Conservation (phyloP, 345 rosid species). For the Carallia pectinifolia region DNA sequence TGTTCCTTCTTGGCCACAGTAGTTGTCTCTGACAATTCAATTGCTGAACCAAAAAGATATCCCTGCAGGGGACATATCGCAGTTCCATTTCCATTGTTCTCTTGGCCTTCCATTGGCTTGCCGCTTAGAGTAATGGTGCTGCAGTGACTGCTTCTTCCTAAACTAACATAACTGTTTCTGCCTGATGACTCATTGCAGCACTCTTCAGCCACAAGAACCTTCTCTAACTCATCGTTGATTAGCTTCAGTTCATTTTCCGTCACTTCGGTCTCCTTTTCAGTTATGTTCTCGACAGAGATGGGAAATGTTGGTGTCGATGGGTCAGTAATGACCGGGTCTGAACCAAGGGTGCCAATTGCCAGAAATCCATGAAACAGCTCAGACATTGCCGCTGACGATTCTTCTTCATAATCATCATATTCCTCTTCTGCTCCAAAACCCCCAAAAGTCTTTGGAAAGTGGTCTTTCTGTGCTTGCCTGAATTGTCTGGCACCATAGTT, state of each 20-base stretch:
- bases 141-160: slow-evolving; percentile 73
- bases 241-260: slow-evolving; percentile 71
- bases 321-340: slow-evolving; percentile 39
- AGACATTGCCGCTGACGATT: slow-evolving; percentile 44
- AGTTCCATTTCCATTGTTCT: slow-evolving; percentile 44
- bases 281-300: slow-evolving; percentile 55
- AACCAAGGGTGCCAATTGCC: slow-evolving; percentile 76
- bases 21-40: slow-evolving; percentile 58
- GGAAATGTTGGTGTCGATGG: slow-evolving; percentile 74
- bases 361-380: slow-evolving; percentile 79
- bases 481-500: slow-evolving; percentile 38
- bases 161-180: slow-evolving; percentile 66
- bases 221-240: slow-evolving; percentile 70
- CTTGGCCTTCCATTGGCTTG: slow-evolving; percentile 56
- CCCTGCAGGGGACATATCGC: slow-evolving; percentile 70
- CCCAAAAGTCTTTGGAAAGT: slow-evolving; percentile 49
- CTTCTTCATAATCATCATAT: slow-evolving; percentile 39
- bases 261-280: slow-evolving; percentile 63
- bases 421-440: slow-evolving; percentile 45
- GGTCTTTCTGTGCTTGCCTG: slow-evolving; percentile 42
- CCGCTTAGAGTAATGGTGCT: slow-evolving; percentile 72
- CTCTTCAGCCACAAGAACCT: slow-evolving; percentile 61
- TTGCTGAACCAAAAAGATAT: slow-evolving; percentile 70
- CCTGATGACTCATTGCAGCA: slow-evolving; percentile 56
- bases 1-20: slow-evolving; percentile 57